These are phyloP conservation scores for Lentinula boryana DNA, from an alignment of 768 basidiomycete species.

Conservation along the genomic window DNA sequence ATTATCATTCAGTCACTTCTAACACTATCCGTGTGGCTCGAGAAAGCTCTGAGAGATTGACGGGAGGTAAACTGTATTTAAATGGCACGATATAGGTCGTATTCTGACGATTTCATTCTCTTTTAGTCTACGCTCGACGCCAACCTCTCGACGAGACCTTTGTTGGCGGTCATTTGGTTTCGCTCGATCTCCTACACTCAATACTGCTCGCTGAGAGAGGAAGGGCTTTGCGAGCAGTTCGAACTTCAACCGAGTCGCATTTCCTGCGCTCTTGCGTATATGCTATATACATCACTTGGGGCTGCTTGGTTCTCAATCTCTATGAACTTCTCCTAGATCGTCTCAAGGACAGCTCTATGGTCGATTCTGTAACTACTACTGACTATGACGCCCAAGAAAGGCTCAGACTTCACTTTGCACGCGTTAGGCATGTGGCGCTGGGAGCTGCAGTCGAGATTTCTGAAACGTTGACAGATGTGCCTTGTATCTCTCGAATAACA, in stretches of 20 bases:
- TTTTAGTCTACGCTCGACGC: not conserved
- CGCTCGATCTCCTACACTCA: not conserved
- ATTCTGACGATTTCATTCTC: not conserved
- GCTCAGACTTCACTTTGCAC: not conserved
- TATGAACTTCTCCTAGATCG: not conserved
- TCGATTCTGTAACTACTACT: not conserved
- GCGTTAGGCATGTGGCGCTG: no score
- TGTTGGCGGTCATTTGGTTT: not conserved
- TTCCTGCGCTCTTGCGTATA: not conserved
- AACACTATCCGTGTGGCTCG: no score
- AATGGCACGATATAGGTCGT: no score
- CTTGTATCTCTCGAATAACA: no score
- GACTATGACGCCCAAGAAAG: not conserved
- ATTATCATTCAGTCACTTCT: no score
- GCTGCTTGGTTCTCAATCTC: not conserved
- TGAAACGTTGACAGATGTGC: no score
- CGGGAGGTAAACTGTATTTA: no score
- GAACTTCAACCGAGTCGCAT: not conserved
- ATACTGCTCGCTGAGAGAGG: not conserved
- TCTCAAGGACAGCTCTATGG: not conserved
- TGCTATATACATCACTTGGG: not conserved
- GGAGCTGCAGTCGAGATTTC: no score
- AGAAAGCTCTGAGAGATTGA: no score
- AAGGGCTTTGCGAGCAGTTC: not conserved
- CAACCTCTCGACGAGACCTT: not conserved